These are phyloP conservation scores for Musa schizocarpa DNA, from an alignment of 176 grass and related monocot species.

Conservation along the genomic window DNA sequence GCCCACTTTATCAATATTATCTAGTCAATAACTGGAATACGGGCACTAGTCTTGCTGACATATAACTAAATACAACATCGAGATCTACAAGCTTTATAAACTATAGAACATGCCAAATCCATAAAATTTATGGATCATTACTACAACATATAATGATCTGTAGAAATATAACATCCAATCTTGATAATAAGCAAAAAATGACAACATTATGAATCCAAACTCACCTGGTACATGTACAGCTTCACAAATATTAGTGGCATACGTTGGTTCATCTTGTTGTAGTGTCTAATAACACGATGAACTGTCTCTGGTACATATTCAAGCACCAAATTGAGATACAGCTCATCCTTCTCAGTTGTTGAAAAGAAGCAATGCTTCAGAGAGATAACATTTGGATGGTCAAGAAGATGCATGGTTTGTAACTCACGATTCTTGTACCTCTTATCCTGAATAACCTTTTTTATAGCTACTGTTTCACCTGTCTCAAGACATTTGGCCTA, in stretches of 20 bases:
- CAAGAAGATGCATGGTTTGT: conserved; percentile 61
- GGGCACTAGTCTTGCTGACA: too few relatives aligned
- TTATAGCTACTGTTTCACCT: conserved; percentile 61
- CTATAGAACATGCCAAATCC: too few relatives aligned
- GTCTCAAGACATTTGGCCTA: conserved; percentile 64
- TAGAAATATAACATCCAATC: not conserved
- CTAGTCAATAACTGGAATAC: too few relatives aligned
- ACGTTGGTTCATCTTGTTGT: conserved; percentile 55
- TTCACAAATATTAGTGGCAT: conserved; percentile 71
- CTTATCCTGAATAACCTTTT: conserved; percentile 68
- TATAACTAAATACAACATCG: too few relatives aligned
- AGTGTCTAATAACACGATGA: conserved; percentile 51
- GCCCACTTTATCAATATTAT: too few relatives aligned
- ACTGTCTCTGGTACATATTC: conserved; percentile 82
- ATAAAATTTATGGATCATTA: too few relatives aligned
- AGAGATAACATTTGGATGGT: conserved; percentile 60
- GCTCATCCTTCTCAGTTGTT: conserved; percentile 52
- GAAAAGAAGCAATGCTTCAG: conserved; percentile 74
- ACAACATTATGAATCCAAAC: not conserved
- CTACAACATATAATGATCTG: too few relatives aligned
- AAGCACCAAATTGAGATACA: conserved; percentile 75
- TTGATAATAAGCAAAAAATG: not conserved
- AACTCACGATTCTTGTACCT: conserved; percentile 77
- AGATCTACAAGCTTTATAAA: too few relatives aligned
- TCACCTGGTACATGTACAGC: conserved; percentile 81